Conservation (phyloP, 306 rosid genomes). For the Fagus sylvatica region DNA sequence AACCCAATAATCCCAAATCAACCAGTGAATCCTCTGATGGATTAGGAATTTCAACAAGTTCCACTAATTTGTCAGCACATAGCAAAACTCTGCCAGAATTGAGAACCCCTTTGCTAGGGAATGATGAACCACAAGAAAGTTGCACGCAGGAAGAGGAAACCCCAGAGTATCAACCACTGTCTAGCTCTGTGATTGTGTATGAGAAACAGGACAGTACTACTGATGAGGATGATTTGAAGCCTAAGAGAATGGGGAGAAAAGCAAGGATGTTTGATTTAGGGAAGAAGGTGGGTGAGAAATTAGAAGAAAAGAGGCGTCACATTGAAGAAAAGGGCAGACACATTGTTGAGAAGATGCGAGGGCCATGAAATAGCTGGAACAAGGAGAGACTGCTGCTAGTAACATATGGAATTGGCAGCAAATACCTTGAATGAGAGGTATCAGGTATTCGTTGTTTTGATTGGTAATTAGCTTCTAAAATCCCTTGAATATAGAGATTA, state of each 20-base stretch:
- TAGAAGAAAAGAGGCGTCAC: conserved; percentile 82
- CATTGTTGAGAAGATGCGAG: conserved; percentile 91
- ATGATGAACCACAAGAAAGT: conserved; percentile 34
- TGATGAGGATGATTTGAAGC: conserved; percentile 52
- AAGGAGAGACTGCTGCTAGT: neutral
- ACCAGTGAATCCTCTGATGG: conserved; percentile 44
- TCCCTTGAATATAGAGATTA: neutral
- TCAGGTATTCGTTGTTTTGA: conserved; percentile 25
- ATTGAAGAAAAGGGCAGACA: conserved; percentile 74
- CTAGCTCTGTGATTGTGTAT: conserved; percentile 19
- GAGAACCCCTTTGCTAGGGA: conserved; percentile 50
- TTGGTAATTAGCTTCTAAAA: neutral
- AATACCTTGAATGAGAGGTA: conserved; percentile 17
- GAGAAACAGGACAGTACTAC: conserved; percentile 28
- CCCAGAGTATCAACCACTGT: conserved; percentile 14
- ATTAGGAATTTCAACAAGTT: conserved; percentile 21
- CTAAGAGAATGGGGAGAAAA: conserved; percentile 66
- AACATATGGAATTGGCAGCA: conserved; percentile 8
- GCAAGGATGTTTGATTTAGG: conserved; percentile 75
- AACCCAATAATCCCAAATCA: conserved; percentile 24
- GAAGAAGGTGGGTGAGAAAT: conserved; percentile 81
- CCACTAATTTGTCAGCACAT: conserved; percentile 25
- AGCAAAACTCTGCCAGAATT: conserved; percentile 38
- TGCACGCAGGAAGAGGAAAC: conserved; percentile 38
- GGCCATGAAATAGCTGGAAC: conserved; percentile 42